Evolutionary conservation across 2,329 filamentous ascomycete genomes (phyloP).

Genomic region (Fusarium oligoseptatum): DNA sequence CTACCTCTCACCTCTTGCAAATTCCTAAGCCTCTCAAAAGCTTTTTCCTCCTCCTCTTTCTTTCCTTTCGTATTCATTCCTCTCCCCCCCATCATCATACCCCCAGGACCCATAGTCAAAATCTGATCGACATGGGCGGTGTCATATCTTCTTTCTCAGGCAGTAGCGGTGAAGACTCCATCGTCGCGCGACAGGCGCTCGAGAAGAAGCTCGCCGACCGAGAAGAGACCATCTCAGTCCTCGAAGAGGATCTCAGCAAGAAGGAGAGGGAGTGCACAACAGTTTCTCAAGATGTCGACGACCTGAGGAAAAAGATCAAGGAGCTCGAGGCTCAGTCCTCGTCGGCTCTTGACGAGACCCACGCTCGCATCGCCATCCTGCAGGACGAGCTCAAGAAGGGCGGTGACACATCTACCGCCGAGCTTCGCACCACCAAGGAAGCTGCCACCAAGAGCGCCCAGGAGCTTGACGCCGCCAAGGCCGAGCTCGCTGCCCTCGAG

Average conservation of each 20-base stretch:
- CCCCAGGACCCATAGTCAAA: conserved; percentile 30
- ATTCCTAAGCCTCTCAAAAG: conserved; percentile 11
- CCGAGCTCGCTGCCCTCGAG: conserved; percentile 39
- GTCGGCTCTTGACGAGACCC: conserved; percentile 49
- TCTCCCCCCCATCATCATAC: conserved; percentile 18
- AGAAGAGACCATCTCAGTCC: conserved; percentile 52
- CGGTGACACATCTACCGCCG: conserved; percentile 37
- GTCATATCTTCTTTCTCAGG: conserved; percentile 55
- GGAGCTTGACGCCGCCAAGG: conserved; percentile 45
- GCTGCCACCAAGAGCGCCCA: conserved; percentile 31
- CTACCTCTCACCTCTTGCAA: conserved; percentile 31
- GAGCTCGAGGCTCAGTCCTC: conserved; percentile 51
- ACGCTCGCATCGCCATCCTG: conserved; percentile 52
- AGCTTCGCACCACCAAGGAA: conserved; percentile 47
- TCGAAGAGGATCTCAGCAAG: conserved; percentile 51
- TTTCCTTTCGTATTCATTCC: not conserved
- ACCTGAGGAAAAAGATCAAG: conserved; percentile 55
- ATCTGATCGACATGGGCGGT: conserved; percentile 54
- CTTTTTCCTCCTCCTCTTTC: conserved; percentile 8
- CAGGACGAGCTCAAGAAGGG: conserved; percentile 52
- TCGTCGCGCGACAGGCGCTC: conserved; percentile 50
- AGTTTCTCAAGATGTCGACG: conserved; percentile 53
- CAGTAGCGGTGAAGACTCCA: conserved; percentile 50
- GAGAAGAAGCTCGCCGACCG: conserved; percentile 57
- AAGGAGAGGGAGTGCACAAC: conserved; percentile 55